A percentile compares a stretch with the other conserved stretches of the same genome.
These are phyloP conservation scores for Pythium monospermum DNA, from an alignment of 352 stramenopile species.

Conservation along the genomic window DNA sequence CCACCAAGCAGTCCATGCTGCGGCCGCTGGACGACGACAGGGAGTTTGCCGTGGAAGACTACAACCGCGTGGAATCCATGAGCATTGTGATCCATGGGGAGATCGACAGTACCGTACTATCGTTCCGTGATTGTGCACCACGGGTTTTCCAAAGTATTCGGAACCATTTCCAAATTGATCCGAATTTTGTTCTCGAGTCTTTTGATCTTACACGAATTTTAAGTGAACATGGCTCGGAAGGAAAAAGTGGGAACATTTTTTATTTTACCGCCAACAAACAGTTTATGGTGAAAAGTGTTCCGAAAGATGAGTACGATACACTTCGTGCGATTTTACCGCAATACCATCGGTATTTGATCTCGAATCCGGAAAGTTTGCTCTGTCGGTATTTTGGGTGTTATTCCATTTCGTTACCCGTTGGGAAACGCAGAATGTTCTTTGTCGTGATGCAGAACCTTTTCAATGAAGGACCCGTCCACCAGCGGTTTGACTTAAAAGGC, in stretches of 20 bases:
- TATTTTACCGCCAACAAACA: constrained; percentile 87
- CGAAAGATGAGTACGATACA: constrained; percentile 81
- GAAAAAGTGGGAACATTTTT: constrained; percentile 85
- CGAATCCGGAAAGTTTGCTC: constrained; percentile 67
- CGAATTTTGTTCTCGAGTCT: constrained; percentile 65
- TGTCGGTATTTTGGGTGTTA: constrained; percentile 83
- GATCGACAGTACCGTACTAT: constrained; percentile 45
- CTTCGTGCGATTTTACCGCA: constrained; percentile 74
- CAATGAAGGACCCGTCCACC: constrained; percentile 68
- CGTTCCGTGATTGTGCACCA: constrained; percentile 69
- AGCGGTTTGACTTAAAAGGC: constrained; percentile 80
- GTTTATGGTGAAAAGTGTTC: constrained; percentile 87
- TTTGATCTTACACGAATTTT: constrained; percentile 69
- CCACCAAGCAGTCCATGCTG: constrained; percentile 47
- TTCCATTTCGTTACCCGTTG: constrained; percentile 80
- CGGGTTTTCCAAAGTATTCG: constrained; percentile 79
- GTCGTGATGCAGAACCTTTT: constrained; percentile 88
- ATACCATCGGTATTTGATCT: constrained; percentile 76
- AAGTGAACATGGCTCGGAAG: constrained; percentile 74
- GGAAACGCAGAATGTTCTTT: constrained; percentile 84
- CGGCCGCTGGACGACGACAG: constrained; percentile 22
- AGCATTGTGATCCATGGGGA: constrained; percentile 65
- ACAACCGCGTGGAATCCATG: constrained; percentile 64
- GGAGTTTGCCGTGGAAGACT: constrained; percentile 63
- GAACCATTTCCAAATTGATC: constrained; percentile 67